Evolutionary conservation across 306 rosid species (phyloP).

Genomic region (Vicia villosa): DNA sequence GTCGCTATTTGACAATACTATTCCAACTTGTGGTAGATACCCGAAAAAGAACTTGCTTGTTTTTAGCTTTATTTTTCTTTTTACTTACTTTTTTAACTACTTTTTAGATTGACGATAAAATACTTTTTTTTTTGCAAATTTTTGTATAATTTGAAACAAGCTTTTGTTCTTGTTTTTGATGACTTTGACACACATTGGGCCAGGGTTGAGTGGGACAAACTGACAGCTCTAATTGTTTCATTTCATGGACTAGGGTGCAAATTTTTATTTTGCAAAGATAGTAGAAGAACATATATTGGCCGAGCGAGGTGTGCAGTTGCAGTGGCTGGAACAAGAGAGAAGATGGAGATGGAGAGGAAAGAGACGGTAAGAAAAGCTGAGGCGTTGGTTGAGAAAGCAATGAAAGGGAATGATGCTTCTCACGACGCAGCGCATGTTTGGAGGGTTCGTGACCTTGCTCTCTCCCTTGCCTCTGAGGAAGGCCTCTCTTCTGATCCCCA

Average conservation of each 20-base stretch:
- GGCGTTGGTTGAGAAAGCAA: conserved; percentile 60
- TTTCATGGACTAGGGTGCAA: neutral
- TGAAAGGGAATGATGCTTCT: conserved; percentile 84
- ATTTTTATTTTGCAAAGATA: neutral
- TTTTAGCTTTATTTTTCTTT: too few relatives aligned
- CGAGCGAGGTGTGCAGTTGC: neutral
- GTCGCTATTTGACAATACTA: neutral
- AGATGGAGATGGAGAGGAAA: conserved; percentile 56
- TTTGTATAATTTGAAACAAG: neutral
- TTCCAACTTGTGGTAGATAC: neutral
- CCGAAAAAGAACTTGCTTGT: neutral
- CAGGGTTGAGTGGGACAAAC: neutral
- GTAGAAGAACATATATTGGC: neutral
- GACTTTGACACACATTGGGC: neutral
- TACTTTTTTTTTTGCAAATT: neutral
- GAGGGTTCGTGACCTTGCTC: conserved; percentile 87
- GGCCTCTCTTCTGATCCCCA: conserved; percentile 63
- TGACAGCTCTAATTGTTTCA: neutral
- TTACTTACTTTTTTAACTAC: neutral
- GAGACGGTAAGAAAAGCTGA: conserved; percentile 71
- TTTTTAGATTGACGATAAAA: neutral
- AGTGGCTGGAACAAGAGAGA: neutral
- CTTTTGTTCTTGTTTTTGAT: neutral
- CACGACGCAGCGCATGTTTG: conserved; percentile 83
- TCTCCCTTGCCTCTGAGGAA: conserved; percentile 77